These are phyloP conservation scores for Rehmannia glutinosa DNA, from an alignment of 257 asterid species.

Conservation along the genomic window DNA sequence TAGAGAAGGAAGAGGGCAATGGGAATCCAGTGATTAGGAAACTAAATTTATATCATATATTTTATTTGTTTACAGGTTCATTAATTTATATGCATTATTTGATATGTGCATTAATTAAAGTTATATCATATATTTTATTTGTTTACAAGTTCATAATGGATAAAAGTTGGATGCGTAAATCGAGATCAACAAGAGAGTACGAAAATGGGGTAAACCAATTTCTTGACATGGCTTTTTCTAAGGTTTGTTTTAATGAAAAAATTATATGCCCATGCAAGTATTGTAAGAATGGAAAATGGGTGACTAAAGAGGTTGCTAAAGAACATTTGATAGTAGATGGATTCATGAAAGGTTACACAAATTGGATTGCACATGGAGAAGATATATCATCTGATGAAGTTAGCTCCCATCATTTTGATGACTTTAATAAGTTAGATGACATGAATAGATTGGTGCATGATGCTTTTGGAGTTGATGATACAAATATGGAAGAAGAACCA, in stretches of 20 bases:
- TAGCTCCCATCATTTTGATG: neutral
- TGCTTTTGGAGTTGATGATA: neutral
- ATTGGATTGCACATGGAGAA: neutral
- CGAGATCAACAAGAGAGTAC: neutral
- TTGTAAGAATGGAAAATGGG: neutral
- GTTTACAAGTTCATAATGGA: conserved; percentile 7
- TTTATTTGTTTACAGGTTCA: too few species aligned
- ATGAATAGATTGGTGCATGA: neutral
- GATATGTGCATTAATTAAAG: too few species aligned
- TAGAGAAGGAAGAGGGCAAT: too few species aligned
- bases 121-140: too few species aligned
- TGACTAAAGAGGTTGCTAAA: neutral
- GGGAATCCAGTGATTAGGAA: too few species aligned
- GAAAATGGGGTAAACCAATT: neutral
- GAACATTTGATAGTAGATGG: conserved; percentile 8
- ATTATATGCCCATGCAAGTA: neutral
- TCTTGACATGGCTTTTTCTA: neutral
- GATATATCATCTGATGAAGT: neutral
- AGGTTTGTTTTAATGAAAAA: neutral
- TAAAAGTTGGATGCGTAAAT: conserved; percentile 10
- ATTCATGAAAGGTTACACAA: conserved; percentile 1
- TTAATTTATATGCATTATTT: too few species aligned
- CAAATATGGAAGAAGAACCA: neutral
- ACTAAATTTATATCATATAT: too few species aligned
- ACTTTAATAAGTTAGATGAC: neutral